These are phyloP conservation scores for Skeletonema grethae DNA, from an alignment of 108 stramenopile genomes.

Conservation along the genomic window DNA sequence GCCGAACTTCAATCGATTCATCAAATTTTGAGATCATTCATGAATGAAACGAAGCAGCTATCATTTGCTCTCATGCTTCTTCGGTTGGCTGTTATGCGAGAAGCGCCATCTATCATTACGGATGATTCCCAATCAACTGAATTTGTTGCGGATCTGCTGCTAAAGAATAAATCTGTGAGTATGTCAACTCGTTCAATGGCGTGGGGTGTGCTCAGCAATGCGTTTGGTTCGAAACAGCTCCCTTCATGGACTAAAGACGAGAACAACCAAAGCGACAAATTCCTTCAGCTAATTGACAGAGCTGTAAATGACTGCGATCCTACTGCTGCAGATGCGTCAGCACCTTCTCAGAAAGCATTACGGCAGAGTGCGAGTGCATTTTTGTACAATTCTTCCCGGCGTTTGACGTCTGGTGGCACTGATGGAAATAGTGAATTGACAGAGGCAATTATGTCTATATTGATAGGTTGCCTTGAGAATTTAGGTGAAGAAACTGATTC, in stretches of 20 bases:
- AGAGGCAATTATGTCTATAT: slow-evolving; percentile 54
- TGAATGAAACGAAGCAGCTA: slow-evolving; percentile 12
- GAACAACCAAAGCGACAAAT: slow-evolving; percentile 13
- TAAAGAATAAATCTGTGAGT: slow-evolving; percentile 19
- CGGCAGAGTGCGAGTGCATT: slow-evolving; percentile 65
- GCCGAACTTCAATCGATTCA: slow-evolving; percentile 18
- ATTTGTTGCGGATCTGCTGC: slow-evolving; percentile 31
- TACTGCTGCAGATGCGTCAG: slow-evolving; percentile 20
- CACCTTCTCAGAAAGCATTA: slow-evolving; percentile 20
- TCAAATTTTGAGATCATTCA: slow-evolving; percentile 26
- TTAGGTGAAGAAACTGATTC: slow-evolving; percentile 56
- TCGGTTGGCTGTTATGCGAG: slow-evolving; percentile 57
- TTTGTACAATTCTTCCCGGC: slow-evolving; percentile 56
- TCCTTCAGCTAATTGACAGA: slow-evolving; percentile 23
- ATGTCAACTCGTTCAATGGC: slow-evolving; percentile 50
- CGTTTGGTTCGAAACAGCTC: slow-evolving; percentile 26
- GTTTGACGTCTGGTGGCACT: slow-evolving; percentile 15
- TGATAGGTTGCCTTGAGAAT: slow-evolving; percentile 61
- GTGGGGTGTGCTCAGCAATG: slow-evolving; percentile 59
- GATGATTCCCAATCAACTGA: slow-evolving; percentile 10
- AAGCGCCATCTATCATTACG: slow-evolving; percentile 6
- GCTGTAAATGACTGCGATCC: slow-evolving; percentile 30
- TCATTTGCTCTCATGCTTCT: slow-evolving; percentile 66
- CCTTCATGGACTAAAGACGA: slow-evolving; percentile 13
- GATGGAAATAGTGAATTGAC: slow-evolving; percentile 45